Evolutionary conservation across 352 stramenopile genomes (phyloP), one percentile per base, ranked within the genome.

Genomic region (Phytophthora gonapodyides): DNA sequence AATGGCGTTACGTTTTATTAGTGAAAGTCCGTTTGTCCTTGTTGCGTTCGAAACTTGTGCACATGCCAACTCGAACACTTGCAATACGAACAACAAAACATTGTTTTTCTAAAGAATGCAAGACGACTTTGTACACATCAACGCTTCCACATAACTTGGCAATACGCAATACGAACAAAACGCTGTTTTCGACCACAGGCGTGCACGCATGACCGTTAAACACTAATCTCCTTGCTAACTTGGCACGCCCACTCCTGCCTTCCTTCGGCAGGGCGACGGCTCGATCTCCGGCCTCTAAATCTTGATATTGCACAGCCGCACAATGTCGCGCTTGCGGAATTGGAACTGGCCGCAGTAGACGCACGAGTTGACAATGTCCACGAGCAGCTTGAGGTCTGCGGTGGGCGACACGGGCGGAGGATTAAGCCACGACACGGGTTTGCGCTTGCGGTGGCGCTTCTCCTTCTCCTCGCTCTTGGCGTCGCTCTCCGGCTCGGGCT

Each of bases 331-430:
- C 48, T 69, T 71, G 0, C 60, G 57, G 69, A 91, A 88, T 54
- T 70, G 69, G 61, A 82, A 84, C 44, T 75, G 64, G 2, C 78
- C 78, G 55, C 65, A 87, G 58, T 82, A 84, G 3, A 87, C 65
- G 45, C 80, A 91, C 51, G 69, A 76, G 66, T 91, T 91, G 63
- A 82, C 75, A 67, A 91, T 81, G 51, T 73, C 58, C 15, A 92
- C 78, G 16, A 89, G 64, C 52, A 74, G 41, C n/a, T 60, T 49
- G n/a, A 92, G 52, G 17, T 89, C 77, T 43, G 48, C 40, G 24
- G 63, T 67, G 16, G 51, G 54, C 24, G 71, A 67, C 46, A 91
- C 64, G 1, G 73, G 66, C 43, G 82, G 78, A 27, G 79, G 78
- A 43, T 82, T 71, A 5, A 89, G 57, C 64, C 69, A 73, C 45